These are phyloP conservation scores for Poa pratensis DNA, from an alignment of 176 grass and related monocot species.

Conservation along the genomic window DNA sequence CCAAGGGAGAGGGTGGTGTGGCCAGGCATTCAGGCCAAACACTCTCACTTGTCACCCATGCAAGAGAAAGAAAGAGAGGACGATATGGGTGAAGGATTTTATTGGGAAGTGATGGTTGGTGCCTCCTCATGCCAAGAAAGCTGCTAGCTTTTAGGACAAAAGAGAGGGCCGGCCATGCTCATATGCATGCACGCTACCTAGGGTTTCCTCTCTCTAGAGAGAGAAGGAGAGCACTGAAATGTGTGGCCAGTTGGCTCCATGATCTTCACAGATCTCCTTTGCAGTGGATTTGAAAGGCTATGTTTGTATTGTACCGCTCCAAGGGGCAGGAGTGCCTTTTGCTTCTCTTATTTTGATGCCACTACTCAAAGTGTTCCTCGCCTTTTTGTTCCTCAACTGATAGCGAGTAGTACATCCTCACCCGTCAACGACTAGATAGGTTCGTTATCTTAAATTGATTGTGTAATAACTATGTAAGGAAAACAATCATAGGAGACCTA, in stretches of 20 bases:
- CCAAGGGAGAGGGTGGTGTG: conserved; percentile 47
- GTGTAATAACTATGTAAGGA: conserved; percentile 43
- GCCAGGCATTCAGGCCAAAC: conserved; percentile 43
- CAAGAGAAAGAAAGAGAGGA: conserved; percentile 6
- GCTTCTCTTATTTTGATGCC: conserved; percentile 60
- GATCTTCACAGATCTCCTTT: conserved; percentile 60
- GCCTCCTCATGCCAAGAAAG: conserved; percentile 67
- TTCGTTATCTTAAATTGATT: conserved; percentile 63
- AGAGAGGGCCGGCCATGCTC: conserved; percentile 44
- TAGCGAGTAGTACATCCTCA: conserved; percentile 22
- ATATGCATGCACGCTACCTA: conserved; percentile 29
- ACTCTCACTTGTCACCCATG: conserved; percentile 64
- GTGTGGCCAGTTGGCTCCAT: conserved; percentile 49
- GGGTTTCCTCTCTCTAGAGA: conserved; percentile 38
- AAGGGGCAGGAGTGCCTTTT: conserved; percentile 53
- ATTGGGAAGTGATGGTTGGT: conserved; percentile 70
- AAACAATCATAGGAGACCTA: conserved; percentile 40
- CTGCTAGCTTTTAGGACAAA: conserved; percentile 45
- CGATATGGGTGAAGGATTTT: conserved; percentile 30
- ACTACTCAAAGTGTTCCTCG: conserved; percentile 47
- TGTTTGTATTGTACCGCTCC: conserved; percentile 57
- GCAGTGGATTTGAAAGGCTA: conserved; percentile 59
- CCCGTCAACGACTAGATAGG: conserved; percentile 33
- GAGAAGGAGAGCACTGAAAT: conserved; percentile 45
- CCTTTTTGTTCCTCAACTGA: conserved; percentile 53